These are phyloP conservation scores for Alternaria ventricosa DNA, from an alignment of 2,329 filamentous ascomycete species.

Conservation along the genomic window DNA sequence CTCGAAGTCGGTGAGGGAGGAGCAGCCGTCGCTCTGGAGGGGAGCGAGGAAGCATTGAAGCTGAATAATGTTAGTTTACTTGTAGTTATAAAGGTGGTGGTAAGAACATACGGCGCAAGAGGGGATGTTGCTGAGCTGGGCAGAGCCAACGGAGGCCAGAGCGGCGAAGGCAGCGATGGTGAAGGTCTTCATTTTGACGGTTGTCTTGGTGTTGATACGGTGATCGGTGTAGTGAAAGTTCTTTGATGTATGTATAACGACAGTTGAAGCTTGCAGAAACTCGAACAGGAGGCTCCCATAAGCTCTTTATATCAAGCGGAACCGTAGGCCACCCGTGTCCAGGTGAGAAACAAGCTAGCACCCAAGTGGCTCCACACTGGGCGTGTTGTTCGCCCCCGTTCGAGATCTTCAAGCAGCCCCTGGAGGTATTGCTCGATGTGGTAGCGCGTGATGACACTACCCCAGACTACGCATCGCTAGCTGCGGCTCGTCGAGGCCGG, in stretches of 20 bases:
- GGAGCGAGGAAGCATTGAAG: constrained; percentile 55
- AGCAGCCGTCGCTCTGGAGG: constrained; percentile 54
- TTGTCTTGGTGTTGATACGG: constrained; percentile 15
- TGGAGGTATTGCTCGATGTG: constrained; percentile 17
- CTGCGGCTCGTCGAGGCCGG: constrained; percentile 11
- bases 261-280: constrained; percentile 13
- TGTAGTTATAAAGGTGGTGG: neutral
- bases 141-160: constrained; percentile 53
- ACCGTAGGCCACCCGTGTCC: constrained; percentile 11
- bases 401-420: constrained; percentile 23
- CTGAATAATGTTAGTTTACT: constrained; percentile 42
- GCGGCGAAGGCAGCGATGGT: constrained; percentile 48
- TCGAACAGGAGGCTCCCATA: constrained; percentile 5
- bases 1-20: constrained; percentile 55
- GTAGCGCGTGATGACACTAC: constrained; percentile 16
- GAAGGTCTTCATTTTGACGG: constrained; percentile 49
- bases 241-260: constrained; percentile 17
- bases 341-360: constrained; percentile 20
- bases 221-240: constrained; percentile 21
- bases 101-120: constrained; percentile 52
- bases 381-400: constrained; percentile 12
- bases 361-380: constrained; percentile 11
- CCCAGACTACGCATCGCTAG: constrained; percentile 11
- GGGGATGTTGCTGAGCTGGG: constrained; percentile 56
- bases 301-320: constrained; percentile 28